Evolutionary conservation across 331 rosid species (phyloP).

Genomic region (Prunus yedoensis): DNA sequence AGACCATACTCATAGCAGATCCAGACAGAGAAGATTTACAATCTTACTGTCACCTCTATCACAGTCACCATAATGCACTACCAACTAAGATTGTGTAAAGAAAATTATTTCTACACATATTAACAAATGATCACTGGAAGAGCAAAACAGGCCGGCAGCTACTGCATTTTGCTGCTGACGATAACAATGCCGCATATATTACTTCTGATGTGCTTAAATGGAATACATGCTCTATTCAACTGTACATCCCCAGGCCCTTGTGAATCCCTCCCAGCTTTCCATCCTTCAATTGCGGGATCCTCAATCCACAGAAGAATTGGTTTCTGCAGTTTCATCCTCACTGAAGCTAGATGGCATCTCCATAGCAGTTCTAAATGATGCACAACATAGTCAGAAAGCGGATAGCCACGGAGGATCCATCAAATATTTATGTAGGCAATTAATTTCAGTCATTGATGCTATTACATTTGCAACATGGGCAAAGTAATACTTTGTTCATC

Average conservation of each 20-base stretch:
- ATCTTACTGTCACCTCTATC: constrained; percentile 1
- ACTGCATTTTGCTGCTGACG: constrained; percentile 24
- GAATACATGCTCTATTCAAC: constrained; percentile 36
- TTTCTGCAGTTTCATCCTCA: constrained; percentile 81
- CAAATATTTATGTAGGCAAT: background rate
- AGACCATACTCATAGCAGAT: constrained; percentile 28
- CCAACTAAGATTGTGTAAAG: background rate
- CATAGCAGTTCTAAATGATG: constrained; percentile 51
- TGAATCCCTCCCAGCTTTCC: constrained; percentile 22
- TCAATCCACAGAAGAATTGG: constrained; percentile 69
- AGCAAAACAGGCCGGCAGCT: constrained; percentile 22
- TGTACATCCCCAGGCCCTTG: constrained; percentile 47
- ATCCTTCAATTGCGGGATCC: constrained; percentile 10
- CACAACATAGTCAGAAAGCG: constrained; percentile 23
- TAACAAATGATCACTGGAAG: constrained; percentile 36
- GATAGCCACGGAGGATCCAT: background rate
- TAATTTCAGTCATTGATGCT: constrained; percentile 1
- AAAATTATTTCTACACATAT: constrained; percentile 35
- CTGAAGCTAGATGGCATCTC: constrained; percentile 79
- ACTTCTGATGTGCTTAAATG: constrained; percentile 28
- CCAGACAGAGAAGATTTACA: constrained; percentile 26
- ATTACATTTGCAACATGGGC: background rate
- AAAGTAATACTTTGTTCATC: background rate
- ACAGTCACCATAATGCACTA: constrained; percentile 1
- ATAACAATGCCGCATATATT: constrained; percentile 3